Evolutionary conservation across 345 rosid genomes (phyloP).

Genomic region (Carallia pectinifolia): DNA sequence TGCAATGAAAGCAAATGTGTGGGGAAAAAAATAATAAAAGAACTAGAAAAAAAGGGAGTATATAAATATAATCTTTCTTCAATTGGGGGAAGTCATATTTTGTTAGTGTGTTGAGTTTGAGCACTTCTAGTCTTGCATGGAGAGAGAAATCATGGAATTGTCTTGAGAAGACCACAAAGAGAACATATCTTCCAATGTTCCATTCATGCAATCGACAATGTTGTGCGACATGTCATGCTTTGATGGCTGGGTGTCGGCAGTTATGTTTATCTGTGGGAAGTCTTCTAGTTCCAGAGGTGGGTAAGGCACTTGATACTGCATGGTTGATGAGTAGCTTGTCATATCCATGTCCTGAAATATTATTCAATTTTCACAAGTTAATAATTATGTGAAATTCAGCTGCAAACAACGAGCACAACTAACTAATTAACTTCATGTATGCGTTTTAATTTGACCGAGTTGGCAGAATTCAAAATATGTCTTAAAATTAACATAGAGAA

Average conservation of each 20-base stretch:
- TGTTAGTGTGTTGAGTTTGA: neutral
- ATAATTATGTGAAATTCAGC: too few species aligned
- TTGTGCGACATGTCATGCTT: constrained; percentile 28
- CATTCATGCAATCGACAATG: constrained; percentile 36
- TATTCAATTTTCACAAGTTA: too few species aligned
- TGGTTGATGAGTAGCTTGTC: constrained; percentile 16
- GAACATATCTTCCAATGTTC: constrained; percentile 46
- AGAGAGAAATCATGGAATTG: constrained; percentile 17
- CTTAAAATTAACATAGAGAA: too few species aligned
- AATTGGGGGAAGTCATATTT: neutral
- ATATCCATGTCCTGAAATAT: constrained; percentile 38
- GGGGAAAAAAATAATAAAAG: too few species aligned
- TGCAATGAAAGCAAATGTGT: constrained; percentile 5
- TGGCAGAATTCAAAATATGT: neutral
- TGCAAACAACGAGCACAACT: too few species aligned
- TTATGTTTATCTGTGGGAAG: constrained; percentile 46
- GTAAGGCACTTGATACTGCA: constrained; percentile 39
- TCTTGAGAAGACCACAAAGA: constrained; percentile 38
- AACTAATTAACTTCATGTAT: too few species aligned
- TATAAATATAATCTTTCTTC: neutral
- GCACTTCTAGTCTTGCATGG: constrained; percentile 26
- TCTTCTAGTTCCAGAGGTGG: constrained; percentile 51
- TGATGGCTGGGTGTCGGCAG: constrained; percentile 19
- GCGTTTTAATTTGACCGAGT: too few species aligned
- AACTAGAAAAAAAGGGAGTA: too few species aligned